Percentiles rank a stretch among this genome's conserved stretches.
phyloP scores from a whole-genome alignment of 2,329 filamentous ascomycete species.

The Aspergillus sergii region DNA sequence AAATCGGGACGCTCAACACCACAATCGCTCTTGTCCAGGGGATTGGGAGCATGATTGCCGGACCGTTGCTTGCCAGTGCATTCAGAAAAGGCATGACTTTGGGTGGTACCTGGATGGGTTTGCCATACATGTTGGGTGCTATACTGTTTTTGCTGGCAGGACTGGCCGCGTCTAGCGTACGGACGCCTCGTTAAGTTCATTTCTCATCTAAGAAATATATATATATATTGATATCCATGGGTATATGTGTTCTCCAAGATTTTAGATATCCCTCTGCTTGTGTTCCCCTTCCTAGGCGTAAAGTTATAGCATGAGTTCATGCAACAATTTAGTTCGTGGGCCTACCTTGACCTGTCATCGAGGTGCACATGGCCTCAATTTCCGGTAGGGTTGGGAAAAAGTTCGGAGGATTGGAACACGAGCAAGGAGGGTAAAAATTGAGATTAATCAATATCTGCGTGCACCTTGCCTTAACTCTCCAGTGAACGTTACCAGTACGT shows the following conservation, averaged over 20 bases:
- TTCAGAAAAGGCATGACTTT: constrained; percentile 11
- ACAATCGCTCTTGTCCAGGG: constrained; percentile 16
- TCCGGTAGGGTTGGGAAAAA: neutral
- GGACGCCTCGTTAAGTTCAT: neutral
- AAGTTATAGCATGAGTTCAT: neutral
- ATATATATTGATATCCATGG: neutral
- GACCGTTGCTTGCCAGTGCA: constrained; percentile 11
- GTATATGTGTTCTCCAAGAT: neutral
- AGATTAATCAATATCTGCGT: neutral
- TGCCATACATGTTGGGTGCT: constrained; percentile 15
- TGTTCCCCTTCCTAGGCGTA: neutral
- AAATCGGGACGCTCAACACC: constrained; percentile 16
- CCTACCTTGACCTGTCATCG: neutral
- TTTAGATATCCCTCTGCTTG: neutral
- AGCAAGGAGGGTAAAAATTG: neutral
- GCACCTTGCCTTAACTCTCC: neutral
- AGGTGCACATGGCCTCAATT: neutral
- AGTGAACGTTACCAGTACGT: neutral
- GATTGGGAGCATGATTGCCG: constrained; percentile 10
- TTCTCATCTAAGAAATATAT: neutral
- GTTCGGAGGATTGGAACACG: neutral
- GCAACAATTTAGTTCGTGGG: neutral
- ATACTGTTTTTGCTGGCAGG: constrained; percentile 5
- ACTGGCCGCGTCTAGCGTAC: neutral
- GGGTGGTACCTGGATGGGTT: constrained; percentile 12